A percentile compares a stretch with the other conserved stretches of the same genome.
phyloP scores from a whole-genome alignment of 345 rosid genomes.

The Melaleuca alternifolia region DNA sequence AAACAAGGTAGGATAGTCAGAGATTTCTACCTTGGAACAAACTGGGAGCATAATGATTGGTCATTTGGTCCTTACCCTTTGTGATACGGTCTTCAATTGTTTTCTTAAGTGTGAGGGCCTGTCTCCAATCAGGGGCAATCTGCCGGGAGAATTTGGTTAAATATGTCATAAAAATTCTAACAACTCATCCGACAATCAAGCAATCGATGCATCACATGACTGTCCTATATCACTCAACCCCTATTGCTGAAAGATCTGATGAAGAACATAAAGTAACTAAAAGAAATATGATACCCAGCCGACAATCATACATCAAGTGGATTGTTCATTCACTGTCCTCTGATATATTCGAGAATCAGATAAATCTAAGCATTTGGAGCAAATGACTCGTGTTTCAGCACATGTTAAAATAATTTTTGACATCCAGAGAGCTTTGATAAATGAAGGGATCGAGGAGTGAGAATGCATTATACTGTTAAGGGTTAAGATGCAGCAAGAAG shows the following conservation, averaged over 20 bases:
- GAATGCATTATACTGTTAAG: not conserved
- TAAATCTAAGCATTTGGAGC: not conserved
- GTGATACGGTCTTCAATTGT: conserved; percentile 56
- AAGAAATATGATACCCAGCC: not conserved
- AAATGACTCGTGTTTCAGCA: not conserved
- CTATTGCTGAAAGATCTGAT: not conserved
- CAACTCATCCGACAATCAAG: not conserved
- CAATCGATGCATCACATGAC: not conserved
- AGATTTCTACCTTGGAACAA: not conserved
- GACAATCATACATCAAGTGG: not conserved
- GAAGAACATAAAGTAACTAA: not conserved
- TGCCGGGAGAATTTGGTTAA: conserved; percentile 3
- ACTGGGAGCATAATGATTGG: not conserved
- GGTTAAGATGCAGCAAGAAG: not conserved
- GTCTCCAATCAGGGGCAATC: conserved; percentile 71
- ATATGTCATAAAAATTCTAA: not conserved
- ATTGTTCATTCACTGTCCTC: not conserved
- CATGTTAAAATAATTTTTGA: not conserved
- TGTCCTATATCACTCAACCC: not conserved
- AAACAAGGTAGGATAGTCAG: not conserved
- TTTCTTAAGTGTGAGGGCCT: conserved; percentile 47
- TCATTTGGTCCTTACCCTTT: conserved; percentile 29
- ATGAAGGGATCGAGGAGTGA: not conserved
- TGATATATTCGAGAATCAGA: not conserved
- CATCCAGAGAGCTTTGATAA: not conserved